Base-by-base conservation (phyloP, 2,329 filamentous ascomycete genomes). In the Fusarium euwallaceae region DNA sequence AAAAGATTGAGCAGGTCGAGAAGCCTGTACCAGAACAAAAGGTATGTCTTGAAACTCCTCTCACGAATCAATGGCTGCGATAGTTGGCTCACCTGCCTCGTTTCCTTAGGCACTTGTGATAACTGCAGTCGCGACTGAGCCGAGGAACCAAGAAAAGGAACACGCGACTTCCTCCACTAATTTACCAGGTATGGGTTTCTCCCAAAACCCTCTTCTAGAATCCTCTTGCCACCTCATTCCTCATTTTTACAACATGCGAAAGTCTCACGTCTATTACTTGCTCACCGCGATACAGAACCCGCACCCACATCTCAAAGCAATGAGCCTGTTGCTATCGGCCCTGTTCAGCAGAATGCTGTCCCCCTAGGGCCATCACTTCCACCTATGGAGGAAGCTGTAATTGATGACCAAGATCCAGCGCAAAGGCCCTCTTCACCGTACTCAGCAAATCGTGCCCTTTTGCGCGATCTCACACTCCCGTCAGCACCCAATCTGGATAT, bases 381-480 rank as follows among this genome's bases (percentile, higher is more conserved):
- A 4, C 78, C 79, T 3, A 63, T 79, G 66, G 79, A 81, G 22
- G 73, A 76, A 39, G 63, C 74, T 14, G 55, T 76, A 56, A 22
- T 67, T 6, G 71, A 69, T 53, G 75, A 80, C 2, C 72, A 75
- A 43, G 74, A 79, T 27, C 66, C 66, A 7, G 32, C 73, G 10
- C 76, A 79, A 14, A 76, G 80, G 45, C 85, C 85, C 2, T 83
- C 86, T 4, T 95, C 93, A 1, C 93, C 93, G 1, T 94, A 95
- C 83, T 89, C 92, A 2, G 84, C 89, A 56, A 89, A 87, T 70
- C 91, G 93, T 74, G 86, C 90, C 32, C 83, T 91, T 24, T 84
- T 95, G 17, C 92, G 92, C 76, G 89, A 92, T 77, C 88, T 96
- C 48, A 97, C 94, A 27, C 87, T 96, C 51, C 94, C 94, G 3